A percentile compares a stretch with the other conserved stretches of the same genome.
phyloP scores from a whole-genome alignment of 2,329 filamentous ascomycete species.

The Kalmusia sp. region DNA sequence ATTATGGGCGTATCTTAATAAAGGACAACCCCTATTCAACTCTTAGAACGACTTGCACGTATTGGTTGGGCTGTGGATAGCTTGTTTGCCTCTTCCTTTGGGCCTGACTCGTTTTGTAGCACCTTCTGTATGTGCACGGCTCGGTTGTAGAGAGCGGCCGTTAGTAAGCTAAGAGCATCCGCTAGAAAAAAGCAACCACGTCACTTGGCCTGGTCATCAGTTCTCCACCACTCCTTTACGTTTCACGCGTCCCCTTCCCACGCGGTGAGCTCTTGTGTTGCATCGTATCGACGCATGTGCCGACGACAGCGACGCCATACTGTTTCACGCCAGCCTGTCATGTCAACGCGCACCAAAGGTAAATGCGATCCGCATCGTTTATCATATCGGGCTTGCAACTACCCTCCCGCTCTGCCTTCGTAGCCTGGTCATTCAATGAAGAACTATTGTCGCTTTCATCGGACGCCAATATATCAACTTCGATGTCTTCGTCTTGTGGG shows the following conservation, averaged over 20 bases:
- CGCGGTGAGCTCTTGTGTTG: neutral
- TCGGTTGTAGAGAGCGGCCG: neutral
- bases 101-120: neutral
- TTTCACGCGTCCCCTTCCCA: neutral
- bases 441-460: neutral
- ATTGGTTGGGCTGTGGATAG: neutral
- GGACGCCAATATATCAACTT: neutral
- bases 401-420: neutral
- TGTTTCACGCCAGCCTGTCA: constrained; percentile 1
- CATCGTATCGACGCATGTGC: neutral
- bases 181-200: neutral
- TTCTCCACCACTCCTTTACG: neutral
- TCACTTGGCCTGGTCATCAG: neutral
- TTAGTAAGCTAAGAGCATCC: neutral
- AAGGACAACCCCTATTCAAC: neutral
- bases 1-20: neutral
- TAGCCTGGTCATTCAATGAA: neutral
- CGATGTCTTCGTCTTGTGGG: neutral
- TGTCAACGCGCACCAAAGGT: neutral
- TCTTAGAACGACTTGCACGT: neutral
- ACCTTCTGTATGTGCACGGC: neutral
- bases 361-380: neutral
- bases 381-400: neutral
- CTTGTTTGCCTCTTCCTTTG: neutral
- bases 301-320: neutral